Evolutionary conservation across 345 rosid species (phyloP).

Genomic region (Laguncularia racemosa): DNA sequence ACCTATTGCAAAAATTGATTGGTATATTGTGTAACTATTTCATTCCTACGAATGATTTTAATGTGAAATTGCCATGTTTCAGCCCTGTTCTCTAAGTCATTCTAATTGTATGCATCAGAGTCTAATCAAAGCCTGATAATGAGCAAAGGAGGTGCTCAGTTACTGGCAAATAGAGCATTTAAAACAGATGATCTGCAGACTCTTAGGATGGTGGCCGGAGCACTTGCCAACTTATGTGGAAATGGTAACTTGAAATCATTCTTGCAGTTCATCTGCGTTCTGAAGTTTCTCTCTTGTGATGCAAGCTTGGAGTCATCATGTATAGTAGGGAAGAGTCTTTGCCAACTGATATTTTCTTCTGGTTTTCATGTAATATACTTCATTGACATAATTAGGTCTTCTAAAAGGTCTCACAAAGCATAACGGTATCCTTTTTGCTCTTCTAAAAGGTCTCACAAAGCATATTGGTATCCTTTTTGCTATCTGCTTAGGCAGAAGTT

Average conservation of each 20-base stretch:
- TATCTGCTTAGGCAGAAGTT: too few species aligned
- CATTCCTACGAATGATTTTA: not conserved
- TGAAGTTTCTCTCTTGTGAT: not conserved
- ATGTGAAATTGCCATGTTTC: not conserved
- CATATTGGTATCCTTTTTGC: too few species aligned
- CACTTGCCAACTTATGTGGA: conserved; percentile 85
- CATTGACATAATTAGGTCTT: too few species aligned
- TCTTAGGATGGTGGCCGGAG: conserved; percentile 96
- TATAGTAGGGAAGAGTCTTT: too few species aligned
- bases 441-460: too few species aligned
- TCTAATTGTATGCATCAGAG: conserved; percentile 29
- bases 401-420: too few species aligned
- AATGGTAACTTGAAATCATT: conserved; percentile 48
- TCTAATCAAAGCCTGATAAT: conserved; percentile 75
- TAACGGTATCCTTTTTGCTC: too few species aligned
- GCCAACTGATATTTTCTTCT: too few species aligned
- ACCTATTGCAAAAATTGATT: not conserved
- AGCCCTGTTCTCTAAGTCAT: not conserved
- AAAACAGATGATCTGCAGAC: conserved; percentile 83
- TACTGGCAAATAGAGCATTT: conserved; percentile 62
- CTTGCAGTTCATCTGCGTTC: too few species aligned
- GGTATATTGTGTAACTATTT: not conserved
- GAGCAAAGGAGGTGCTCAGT: conserved; percentile 81
- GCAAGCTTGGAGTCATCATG: not conserved
- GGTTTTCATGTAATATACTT: too few species aligned